Conservation (phyloP, 768 basidiomycete genomes). For the Suillus discolor region DNA sequence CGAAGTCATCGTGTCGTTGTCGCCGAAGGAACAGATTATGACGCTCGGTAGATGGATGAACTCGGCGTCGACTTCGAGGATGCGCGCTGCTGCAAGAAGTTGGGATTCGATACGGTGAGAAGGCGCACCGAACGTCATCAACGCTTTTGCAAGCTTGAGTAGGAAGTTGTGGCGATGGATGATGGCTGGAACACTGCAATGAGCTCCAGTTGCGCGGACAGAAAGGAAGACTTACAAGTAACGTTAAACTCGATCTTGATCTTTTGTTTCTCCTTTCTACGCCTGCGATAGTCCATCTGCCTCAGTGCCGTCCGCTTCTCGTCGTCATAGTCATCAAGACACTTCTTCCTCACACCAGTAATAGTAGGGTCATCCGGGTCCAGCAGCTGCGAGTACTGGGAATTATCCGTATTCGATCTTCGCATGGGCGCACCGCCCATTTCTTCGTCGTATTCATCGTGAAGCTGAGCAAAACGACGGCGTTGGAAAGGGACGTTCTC, state of each 20-base stretch:
- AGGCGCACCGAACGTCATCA: slow-evolving; percentile 92
- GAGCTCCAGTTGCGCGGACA: slow-evolving; percentile 4
- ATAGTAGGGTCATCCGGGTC: slow-evolving; percentile 77
- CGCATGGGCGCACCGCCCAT: slow-evolving; percentile 16
- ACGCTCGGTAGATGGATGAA: slow-evolving; percentile 84
- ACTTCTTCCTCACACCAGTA: slow-evolving; percentile 54
- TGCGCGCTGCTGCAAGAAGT: slow-evolving; percentile 82
- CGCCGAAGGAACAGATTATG: slow-evolving; percentile 88
- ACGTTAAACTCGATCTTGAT: slow-evolving; percentile 77
- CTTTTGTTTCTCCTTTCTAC: slow-evolving; percentile 64
- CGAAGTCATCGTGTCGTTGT: slow-evolving; percentile 85
- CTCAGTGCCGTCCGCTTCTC: slow-evolving; percentile 61
- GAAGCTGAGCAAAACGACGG: slow-evolving; percentile 1
- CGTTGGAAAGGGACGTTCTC: slow-evolving; percentile 9
- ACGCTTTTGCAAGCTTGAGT: slow-evolving; percentile 78
- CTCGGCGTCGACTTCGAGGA: slow-evolving; percentile 89
- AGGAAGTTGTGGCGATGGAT: slow-evolving; percentile 84
- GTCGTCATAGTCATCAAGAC: slow-evolving; percentile 61
- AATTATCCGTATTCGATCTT: slow-evolving; percentile 48
- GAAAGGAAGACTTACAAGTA: slow-evolving; percentile 50
- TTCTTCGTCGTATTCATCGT: slow-evolving; percentile 16
- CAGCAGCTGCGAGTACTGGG: slow-evolving; percentile 52
- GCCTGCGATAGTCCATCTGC: slow-evolving; percentile 67
- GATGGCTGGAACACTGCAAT: slow-evolving; percentile 52
- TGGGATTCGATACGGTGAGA: slow-evolving; percentile 95